Base-by-base conservation (phyloP, 1,139 yeast species). In the Arxiozyma heterogenica region DNA sequence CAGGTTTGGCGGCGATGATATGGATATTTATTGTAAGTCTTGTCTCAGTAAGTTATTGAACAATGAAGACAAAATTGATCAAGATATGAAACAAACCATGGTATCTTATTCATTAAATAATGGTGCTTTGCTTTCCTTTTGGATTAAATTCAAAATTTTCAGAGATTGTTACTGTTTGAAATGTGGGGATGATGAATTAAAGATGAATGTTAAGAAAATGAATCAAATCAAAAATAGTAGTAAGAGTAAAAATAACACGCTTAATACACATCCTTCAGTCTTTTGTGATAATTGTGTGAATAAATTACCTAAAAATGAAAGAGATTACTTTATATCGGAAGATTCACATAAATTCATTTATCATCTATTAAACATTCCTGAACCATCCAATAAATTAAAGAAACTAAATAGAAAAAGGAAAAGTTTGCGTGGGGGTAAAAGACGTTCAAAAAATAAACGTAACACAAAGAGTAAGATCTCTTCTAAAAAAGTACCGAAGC, bases 1-100 rank as follows among this genome's bases (percentile, higher is more conserved):
- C 9, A 66, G 86, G 50, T 79, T 74, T 64, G 86, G 83, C 1
- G 78, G 82, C 23, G 73, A 77, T 22, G 83, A 79, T 59, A 76
- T 82, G 76, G 67, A 76, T 0, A 66, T 81, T 56, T 62, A 80
- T 30, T 82, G 87, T 63, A 71, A 71, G 42, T 52, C 57, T 11
- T 82, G 87, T 63, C 67, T 74, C 23, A 64, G 61, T n/a, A 77
- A 76, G 55, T 77, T 73, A 51, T 58, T 57, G 7, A 30, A 25
- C 18, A 25, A 45, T 50, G 46, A 27, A 15, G 41, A 22, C 46
- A 46, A 54, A 17, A 46, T 46, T 38, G 49, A 46, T 21, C 9
- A n/a, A 17, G 66, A 55, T 12, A 53, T 54, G 1, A 79, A 76
- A 44, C 72, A 71, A 50, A 77, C 82, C 0, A 72, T 79, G 1